phyloP scores from a whole-genome alignment of 2,329 filamentous ascomycete genomes.

The Fonsecaea erecta region DNA sequence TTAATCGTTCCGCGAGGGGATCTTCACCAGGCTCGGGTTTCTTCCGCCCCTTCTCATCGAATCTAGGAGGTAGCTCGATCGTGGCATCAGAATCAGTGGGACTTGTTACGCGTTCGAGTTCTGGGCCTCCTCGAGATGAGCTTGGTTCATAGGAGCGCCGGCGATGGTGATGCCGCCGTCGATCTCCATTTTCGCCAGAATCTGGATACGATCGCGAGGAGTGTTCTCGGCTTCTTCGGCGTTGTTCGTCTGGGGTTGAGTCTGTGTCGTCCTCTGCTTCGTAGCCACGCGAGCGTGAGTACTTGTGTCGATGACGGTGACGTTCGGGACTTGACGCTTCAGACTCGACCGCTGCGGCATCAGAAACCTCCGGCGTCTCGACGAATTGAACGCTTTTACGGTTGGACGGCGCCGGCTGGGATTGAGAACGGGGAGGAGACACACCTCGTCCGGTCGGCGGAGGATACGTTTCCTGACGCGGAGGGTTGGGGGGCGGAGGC shows the following conservation, averaged over 20 bases:
- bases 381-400: constrained; percentile 37
- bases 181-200: constrained; percentile 41
- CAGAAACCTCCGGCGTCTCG: constrained; percentile 32
- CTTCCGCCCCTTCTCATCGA: constrained; percentile 48
- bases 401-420: constrained; percentile 26
- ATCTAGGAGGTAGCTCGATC: constrained; percentile 50
- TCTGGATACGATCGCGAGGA: constrained; percentile 35
- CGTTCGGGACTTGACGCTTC: constrained; percentile 29
- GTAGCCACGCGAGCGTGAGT: constrained; percentile 42
- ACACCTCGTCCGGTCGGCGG: constrained; percentile 20
- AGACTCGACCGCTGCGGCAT: constrained; percentile 13
- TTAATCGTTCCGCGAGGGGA: constrained; percentile 43
- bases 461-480: constrained; percentile 11
- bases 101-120: constrained; percentile 25
- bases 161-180: constrained; percentile 35
- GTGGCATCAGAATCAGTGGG: constrained; percentile 49
- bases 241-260: constrained; percentile 30
- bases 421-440: constrained; percentile 27
- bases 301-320: constrained; percentile 24
- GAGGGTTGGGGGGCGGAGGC: not conserved
- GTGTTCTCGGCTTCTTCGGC: constrained; percentile 24
- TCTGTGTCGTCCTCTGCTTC: constrained; percentile 48
- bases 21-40: constrained; percentile 43
- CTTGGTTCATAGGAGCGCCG: constrained; percentile 33
- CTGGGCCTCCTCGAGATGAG: constrained; percentile 23